Evolutionary conservation across 345 rosid species (phyloP).

Genomic region (Ceriops zippeliana): DNA sequence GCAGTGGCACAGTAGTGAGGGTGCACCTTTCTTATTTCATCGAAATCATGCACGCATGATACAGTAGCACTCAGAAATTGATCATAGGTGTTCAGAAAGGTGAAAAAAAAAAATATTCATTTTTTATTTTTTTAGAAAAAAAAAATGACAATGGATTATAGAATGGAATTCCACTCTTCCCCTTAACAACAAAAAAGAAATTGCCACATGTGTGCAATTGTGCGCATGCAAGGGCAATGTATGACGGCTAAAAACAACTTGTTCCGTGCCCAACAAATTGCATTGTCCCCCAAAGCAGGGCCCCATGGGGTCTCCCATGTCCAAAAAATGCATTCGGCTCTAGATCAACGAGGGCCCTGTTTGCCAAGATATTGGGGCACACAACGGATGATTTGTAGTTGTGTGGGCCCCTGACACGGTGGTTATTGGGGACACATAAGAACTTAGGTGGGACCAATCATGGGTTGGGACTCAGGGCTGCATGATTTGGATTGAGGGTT

Average conservation of each 20-base stretch:
- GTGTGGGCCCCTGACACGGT: slow-evolving; percentile 38
- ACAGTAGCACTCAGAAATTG: slow-evolving; percentile 60
- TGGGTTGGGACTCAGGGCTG: slow-evolving; percentile 14
- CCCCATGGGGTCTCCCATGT: slow-evolving; percentile 46
- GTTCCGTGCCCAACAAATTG: slow-evolving; percentile 28
- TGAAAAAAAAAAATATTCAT: too few relatives aligned
- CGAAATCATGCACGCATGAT: slow-evolving; percentile 58
- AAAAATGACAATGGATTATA: background rate
- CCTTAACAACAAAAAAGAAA: background rate
- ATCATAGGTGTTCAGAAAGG: slow-evolving; percentile 24
- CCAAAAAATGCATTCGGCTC: slow-evolving; percentile 14
- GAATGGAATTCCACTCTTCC: background rate
- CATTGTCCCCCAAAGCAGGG: slow-evolving; percentile 25
- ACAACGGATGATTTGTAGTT: slow-evolving; percentile 41
- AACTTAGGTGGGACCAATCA: slow-evolving; percentile 37
- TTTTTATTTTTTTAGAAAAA: too few relatives aligned
- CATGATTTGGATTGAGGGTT: slow-evolving; percentile 27
- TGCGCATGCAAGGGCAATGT: slow-evolving; percentile 48
- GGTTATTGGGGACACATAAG: slow-evolving; percentile 42
- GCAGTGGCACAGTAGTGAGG: slow-evolving; percentile 27
- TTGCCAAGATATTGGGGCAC: slow-evolving; percentile 52
- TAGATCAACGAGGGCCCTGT: slow-evolving; percentile 28
- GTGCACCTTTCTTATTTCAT: slow-evolving; percentile 30
- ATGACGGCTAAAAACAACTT: slow-evolving; percentile 56
- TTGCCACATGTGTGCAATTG: slow-evolving; percentile 23